Evolutionary conservation across 1,139 yeast genomes (phyloP).

Genomic region (Candida sp.): DNA sequence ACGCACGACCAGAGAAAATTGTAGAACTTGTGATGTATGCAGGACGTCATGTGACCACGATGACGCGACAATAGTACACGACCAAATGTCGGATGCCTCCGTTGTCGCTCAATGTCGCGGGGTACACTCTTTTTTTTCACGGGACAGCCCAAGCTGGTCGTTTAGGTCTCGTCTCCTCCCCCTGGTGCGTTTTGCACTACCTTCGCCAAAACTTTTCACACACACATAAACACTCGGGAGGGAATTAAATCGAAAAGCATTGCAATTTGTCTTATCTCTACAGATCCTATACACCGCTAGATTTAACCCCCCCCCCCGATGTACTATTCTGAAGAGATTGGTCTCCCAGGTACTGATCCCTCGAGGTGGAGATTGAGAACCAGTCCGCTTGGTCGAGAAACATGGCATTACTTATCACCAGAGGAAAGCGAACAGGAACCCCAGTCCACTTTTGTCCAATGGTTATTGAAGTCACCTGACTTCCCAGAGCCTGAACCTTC

Average conservation of each 20-base stretch:
- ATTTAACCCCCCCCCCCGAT: constrained; percentile 15
- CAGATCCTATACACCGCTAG: neutral
- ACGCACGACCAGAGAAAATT: constrained; percentile 1
- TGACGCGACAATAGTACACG: neutral
- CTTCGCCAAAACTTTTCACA: too few relatives aligned
- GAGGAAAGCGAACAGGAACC: constrained; percentile 39
- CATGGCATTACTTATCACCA: constrained; percentile 72
- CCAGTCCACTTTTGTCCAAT: constrained; percentile 63
- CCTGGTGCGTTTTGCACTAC: too few relatives aligned
- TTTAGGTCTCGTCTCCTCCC: too few relatives aligned
- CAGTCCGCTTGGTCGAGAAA: constrained; percentile 75
- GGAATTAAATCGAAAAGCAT: neutral
- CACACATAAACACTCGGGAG: too few relatives aligned
- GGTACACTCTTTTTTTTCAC: neutral
- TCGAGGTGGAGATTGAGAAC: constrained; percentile 76
- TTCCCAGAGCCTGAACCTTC: constrained; percentile 46
- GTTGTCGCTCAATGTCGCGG: neutral
- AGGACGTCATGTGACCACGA: neutral
- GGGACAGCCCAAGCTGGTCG: too few relatives aligned
- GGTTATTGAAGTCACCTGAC: constrained; percentile 51
- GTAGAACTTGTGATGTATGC: neutral
- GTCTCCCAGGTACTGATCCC: constrained; percentile 71
- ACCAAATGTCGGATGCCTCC: neutral
- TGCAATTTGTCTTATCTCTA: neutral
- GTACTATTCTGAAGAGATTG: constrained; percentile 65